These are phyloP conservation scores for Aureobasidium lini DNA, from an alignment of 2,329 filamentous ascomycete genomes.

Conservation along the genomic window DNA sequence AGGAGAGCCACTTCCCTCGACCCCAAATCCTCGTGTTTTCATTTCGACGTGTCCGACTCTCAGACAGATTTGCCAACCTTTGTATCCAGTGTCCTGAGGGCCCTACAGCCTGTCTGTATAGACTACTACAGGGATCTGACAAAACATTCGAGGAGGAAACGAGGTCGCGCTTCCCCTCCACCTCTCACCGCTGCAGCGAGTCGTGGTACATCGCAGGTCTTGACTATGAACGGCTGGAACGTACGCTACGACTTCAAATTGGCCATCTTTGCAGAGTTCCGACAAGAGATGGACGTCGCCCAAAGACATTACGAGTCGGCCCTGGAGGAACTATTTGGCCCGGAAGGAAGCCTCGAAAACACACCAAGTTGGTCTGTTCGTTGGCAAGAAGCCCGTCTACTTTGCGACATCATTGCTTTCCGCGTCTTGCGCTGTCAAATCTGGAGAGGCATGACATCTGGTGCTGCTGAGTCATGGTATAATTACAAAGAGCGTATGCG, in stretches of 20 bases:
- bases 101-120: conserved; percentile 65
- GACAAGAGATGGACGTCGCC: conserved; percentile 85
- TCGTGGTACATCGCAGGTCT: conserved; percentile 71
- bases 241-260: conserved; percentile 93
- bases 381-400: conserved; percentile 85
- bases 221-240: conserved; percentile 85
- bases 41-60: conserved; percentile 68
- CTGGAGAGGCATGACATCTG: conserved; percentile 70
- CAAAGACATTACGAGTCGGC: conserved; percentile 79
- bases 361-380: conserved; percentile 84
- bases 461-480: conserved; percentile 74
- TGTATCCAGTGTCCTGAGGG: conserved; percentile 62
- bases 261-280: conserved; percentile 82
- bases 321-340: conserved; percentile 72
- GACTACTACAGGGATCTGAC: conserved; percentile 93
- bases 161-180: conserved; percentile 67
- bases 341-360: conserved; percentile 72
- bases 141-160: conserved; percentile 86
- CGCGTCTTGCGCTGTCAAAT: conserved; percentile 76
- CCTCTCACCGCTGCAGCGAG: conserved; percentile 79
- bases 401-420: conserved; percentile 75
- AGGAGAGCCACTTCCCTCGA: conserved; percentile 73
- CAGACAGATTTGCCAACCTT: conserved; percentile 65
- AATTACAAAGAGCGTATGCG: conserved; percentile 65
- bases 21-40: conserved; percentile 71